A percentile compares a stretch with the other conserved stretches of the same genome.
These are phyloP conservation scores for Cryptococcus sp. DNA, from an alignment of 1,284 basidiomycete species.

Conservation along the genomic window DNA sequence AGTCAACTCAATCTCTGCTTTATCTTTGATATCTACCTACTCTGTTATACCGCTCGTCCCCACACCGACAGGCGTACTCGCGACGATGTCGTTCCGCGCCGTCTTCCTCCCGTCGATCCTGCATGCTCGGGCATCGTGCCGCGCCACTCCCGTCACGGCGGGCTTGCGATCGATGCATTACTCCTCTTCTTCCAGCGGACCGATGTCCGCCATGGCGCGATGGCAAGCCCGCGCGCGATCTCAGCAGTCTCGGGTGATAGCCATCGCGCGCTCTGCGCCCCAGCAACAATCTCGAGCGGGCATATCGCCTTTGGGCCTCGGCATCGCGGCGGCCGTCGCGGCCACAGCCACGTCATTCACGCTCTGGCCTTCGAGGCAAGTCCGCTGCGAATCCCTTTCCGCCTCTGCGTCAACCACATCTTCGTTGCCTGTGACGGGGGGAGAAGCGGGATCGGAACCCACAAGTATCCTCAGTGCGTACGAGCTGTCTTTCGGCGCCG, in stretches of 20 bases:
- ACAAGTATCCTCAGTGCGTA: constrained; percentile 74
- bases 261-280: constrained; percentile 20
- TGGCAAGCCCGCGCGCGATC: not conserved
- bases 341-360: constrained; percentile 17
- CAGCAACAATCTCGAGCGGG: constrained; percentile 1
- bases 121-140: constrained; percentile 19
- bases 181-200: not conserved
- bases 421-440: not conserved
- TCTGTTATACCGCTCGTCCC: constrained; percentile 8
- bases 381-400: constrained; percentile 13
- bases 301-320: constrained; percentile 40
- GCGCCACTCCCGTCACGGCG: not conserved
- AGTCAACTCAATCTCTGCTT: too few relatives aligned
- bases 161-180: constrained; percentile 14
- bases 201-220: too few relatives aligned
- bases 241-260: constrained; percentile 10
- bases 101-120: constrained; percentile 21
- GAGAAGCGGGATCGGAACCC: constrained; percentile 8
- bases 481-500: constrained; percentile 83
- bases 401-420: constrained; percentile 4
- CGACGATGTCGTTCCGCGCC: constrained; percentile 22
- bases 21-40: constrained; percentile 13
- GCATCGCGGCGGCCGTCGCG: constrained; percentile 26
- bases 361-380: constrained; percentile 11
- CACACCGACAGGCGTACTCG: not conserved